These are phyloP conservation scores for Phialophora verrucosa DNA, from an alignment of 2,329 filamentous ascomycete genomes.

Conservation along the genomic window DNA sequence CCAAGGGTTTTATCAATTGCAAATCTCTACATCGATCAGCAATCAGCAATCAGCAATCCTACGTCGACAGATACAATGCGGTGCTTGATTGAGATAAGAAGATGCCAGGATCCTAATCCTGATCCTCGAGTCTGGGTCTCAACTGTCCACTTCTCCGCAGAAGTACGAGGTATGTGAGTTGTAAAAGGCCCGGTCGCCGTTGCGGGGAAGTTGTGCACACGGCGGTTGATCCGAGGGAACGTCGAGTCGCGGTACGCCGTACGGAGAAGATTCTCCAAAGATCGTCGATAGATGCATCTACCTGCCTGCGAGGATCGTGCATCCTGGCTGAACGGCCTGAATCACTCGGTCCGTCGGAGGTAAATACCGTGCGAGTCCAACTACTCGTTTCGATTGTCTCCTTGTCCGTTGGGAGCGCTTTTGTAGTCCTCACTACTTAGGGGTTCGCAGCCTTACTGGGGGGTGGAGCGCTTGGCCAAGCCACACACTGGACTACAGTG, in stretches of 20 bases:
- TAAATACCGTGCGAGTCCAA: too few relatives aligned
- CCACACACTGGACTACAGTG: too few relatives aligned
- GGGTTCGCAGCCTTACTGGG: background rate
- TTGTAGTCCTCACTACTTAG: background rate
- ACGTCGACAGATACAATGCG: background rate
- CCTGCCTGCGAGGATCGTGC: background rate
- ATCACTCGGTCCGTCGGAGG: too few relatives aligned
- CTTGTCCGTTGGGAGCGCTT: too few relatives aligned
- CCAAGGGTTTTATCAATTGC: too few relatives aligned
- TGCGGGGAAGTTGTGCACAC: slow-evolving; percentile 8
- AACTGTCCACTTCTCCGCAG: background rate
- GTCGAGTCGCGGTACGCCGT: too few relatives aligned
- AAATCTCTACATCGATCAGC: too few relatives aligned
- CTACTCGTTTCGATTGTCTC: too few relatives aligned
- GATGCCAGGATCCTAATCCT: background rate
- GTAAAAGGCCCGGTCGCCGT: background rate
- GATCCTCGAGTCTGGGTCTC: too few relatives aligned
- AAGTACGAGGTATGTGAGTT: too few relatives aligned
- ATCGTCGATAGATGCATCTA: background rate
- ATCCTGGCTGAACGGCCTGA: too few relatives aligned
- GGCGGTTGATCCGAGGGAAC: background rate
- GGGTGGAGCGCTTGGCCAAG: background rate
- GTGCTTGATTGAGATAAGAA: background rate
- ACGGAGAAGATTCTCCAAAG: slow-evolving; percentile 7
- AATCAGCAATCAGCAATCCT: too few relatives aligned